Evolutionary conservation across 345 rosid genomes (phyloP), one percentile per base, ranked within the genome.

Genomic region (Citrus inodora): DNA sequence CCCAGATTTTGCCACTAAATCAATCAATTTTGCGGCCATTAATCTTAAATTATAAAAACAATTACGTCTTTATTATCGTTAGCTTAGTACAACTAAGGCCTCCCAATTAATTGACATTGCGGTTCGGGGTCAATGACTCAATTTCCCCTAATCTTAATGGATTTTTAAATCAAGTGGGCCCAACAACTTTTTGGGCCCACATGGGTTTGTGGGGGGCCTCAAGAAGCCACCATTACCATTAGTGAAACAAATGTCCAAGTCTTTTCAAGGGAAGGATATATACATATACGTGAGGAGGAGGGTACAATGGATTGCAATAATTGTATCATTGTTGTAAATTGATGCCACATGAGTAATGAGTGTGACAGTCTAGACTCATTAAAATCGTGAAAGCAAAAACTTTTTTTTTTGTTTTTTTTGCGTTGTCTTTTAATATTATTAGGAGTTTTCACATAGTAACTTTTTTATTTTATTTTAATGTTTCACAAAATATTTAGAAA

Each of bases 81-180:
- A 33, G 55, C 51, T 51, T 32, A 33, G 55, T 37, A 30, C 33
- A 40, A 42, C 3, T 13, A 25, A 48, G 70, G 33, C 53, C 65
- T 67, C 74, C 82, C 73, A 53, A 53, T 33, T 4, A 68, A 67
- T 55, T 48, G 78, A 68, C 81, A 63, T 28, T 48, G 30, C 68
- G 71, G 28, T 33, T 69, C 46, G 3, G 46, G 46, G 46, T 40
- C 46, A 40, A 40, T 9, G 46, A 40, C 46, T 40, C 17, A 24
- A 67, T 67, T 33, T 30, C 28, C 61, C 17, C 14, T 77, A 33
- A 11, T 33, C 22, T 13, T 5, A 46, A 70, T 77, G 70, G 66
- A 1, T 71, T 66, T 81, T 40, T 42, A 33, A 27, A 5, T 42
- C 53, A 17, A 2, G 33, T 13, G 33, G 33, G 33, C 33, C 33